Base-by-base conservation (phyloP, 192 early-diverging fungal genomes). In the Entomortierella beljakovae region DNA sequence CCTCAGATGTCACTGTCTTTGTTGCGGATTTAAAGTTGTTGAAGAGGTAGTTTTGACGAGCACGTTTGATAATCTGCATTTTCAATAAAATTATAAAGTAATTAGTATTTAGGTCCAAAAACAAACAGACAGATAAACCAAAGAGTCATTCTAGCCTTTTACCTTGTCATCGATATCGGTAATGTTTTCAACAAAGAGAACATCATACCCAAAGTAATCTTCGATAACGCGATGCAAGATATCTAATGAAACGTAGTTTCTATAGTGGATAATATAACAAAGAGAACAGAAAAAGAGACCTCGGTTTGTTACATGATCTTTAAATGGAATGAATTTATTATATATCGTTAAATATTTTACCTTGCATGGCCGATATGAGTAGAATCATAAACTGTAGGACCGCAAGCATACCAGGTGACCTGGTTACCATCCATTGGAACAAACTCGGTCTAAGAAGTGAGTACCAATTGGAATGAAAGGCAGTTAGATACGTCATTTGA, bases 121-220 rank as follows among this genome's bases (percentile, higher is more conserved):
- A 25, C 29, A 6, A 13, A 7, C 5, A 6, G 26, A 50, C 18
- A 11, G 15, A 16, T 32, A 28, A 28, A 8, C 1, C 48, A 40
- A 40, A 23, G 11, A 37, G 51, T 40, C 56, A 10, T 48, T 10
- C 23, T 55, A 13, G 38, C 11, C 3, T 13, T 18, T n/a, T 80
- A 84, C 84, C 80, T 99, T 99, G 79, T 99, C 98, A 79, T 99
- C 98, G 75, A 99, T 95, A 72, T 99, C 98, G 32, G 98, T 99
- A 51, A 99, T 92, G 80, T 99, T 99, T 89, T 98, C 95, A 26
- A 99, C 96, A 81, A 94, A 92, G 43, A 90, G 83, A 48, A 99
- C 92, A 59, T 99, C 92, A 82, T 97, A 99, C 57, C 88, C 88
- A 74, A 99, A 95, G 82, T 97, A 98, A 66, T 98, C 96, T 70